phyloP scores from a whole-genome alignment of 2,329 filamentous ascomycete species.

The Ophiocordyceps camponoti-rufipedis region DNA sequence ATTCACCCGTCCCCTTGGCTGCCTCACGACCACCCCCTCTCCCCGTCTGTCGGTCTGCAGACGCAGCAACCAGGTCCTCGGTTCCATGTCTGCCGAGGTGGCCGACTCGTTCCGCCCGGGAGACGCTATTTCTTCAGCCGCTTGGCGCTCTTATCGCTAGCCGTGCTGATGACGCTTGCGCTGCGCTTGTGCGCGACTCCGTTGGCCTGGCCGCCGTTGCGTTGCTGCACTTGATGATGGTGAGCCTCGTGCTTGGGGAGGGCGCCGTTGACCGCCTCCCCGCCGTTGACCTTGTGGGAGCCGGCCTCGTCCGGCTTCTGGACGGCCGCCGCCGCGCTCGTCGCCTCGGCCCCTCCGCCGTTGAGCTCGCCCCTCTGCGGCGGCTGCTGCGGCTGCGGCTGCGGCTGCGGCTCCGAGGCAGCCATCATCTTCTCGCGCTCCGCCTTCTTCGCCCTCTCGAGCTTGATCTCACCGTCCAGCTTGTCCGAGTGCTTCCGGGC shows the following conservation, averaged over 20 bases:
- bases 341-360: not conserved
- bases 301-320: conserved; percentile 3
- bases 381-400: not conserved
- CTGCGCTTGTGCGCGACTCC: conserved; percentile 50
- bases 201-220: conserved; percentile 12
- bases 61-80: not conserved
- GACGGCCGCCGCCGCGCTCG: not conserved
- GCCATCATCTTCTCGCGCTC: conserved; percentile 25
- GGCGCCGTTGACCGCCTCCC: not conserved
- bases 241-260: not conserved
- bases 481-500: conserved; percentile 59
- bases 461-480: conserved; percentile 50
- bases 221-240: conserved; percentile 6
- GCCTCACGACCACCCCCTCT: not conserved
- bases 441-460: conserved; percentile 37
- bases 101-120: not conserved
- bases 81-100: not conserved
- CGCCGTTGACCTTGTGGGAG: conserved; percentile 4
- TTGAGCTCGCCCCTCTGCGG: conserved; percentile 2
- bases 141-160: conserved; percentile 45
- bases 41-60: not conserved
- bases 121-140: conserved; percentile 29
- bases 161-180: conserved; percentile 58
- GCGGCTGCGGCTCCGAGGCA: conserved; percentile 2
- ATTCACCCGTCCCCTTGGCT: not conserved